Conservation (phyloP, 2,329 filamentous ascomycete genomes). For the Nigrospora osmanthi region DNA sequence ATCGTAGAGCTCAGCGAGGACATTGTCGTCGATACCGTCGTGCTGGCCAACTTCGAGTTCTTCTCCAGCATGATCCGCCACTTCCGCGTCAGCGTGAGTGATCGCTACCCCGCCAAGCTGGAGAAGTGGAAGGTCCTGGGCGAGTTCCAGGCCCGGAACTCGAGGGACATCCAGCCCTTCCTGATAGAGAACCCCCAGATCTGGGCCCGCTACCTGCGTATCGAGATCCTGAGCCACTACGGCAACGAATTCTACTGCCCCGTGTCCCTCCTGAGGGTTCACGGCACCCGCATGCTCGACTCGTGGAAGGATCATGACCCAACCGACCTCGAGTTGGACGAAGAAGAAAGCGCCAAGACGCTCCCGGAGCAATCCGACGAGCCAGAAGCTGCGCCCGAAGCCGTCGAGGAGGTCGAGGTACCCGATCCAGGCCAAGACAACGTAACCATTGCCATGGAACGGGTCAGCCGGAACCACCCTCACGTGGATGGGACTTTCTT, state of each 20-base stretch:
- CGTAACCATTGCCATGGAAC: neutral
- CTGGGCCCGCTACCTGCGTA: slow-evolving; percentile 85
- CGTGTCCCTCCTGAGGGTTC: slow-evolving; percentile 79
- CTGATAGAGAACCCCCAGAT: slow-evolving; percentile 90
- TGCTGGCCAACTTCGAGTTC: slow-evolving; percentile 98
- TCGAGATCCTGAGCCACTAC: slow-evolving; percentile 90
- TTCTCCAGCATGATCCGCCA: slow-evolving; percentile 94
- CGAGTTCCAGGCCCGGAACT: slow-evolving; percentile 85
- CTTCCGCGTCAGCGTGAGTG: slow-evolving; percentile 87
- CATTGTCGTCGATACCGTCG: slow-evolving; percentile 83
- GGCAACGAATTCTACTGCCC: slow-evolving; percentile 97
- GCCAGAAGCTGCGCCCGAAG: slow-evolving; percentile 5
- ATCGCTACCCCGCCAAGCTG: slow-evolving; percentile 85
- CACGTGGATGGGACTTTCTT: slow-evolving; percentile 21
- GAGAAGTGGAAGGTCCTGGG: slow-evolving; percentile 90
- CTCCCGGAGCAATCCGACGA: slow-evolving; percentile 24
- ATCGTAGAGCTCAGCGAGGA: slow-evolving; percentile 89
- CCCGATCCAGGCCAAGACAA: slow-evolving; percentile 5
- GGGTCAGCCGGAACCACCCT: slow-evolving; percentile 14
- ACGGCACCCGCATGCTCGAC: slow-evolving; percentile 94
- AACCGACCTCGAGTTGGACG: slow-evolving; percentile 29
- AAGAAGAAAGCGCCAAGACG: slow-evolving; percentile 29
- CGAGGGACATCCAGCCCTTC: slow-evolving; percentile 89
- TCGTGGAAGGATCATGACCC: slow-evolving; percentile 79
- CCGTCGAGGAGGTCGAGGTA: slow-evolving; percentile 11